Percentiles rank a stretch among this genome's conserved stretches.
Evolutionary conservation across 257 asterid species (phyloP).

Genomic region (Solanum habrochaites): DNA sequence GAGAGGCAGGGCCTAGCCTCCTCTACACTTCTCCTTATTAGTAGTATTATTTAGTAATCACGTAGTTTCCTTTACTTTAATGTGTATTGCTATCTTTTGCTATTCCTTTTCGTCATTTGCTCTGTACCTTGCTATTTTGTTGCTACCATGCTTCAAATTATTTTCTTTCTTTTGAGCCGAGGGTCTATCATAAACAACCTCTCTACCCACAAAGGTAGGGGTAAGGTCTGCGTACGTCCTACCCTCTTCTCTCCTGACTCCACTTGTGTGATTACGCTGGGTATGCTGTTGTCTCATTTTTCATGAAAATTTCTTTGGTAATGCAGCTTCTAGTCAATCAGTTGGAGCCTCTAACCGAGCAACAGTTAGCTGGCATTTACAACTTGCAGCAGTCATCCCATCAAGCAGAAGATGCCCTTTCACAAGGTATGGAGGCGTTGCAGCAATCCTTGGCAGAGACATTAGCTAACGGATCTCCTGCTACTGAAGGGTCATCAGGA

Average conservation of each 20-base stretch:
- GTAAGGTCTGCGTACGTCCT: neutral
- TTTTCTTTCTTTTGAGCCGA: neutral
- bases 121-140: neutral
- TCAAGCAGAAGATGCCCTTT: conserved; percentile 95
- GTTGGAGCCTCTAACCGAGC: conserved; percentile 89
- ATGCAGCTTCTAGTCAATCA: conserved; percentile 69
- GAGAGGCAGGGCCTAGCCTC: neutral
- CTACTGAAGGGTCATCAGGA: conserved; percentile 55
- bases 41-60: neutral
- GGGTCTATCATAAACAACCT: neutral
- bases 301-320: neutral
- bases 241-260: neutral
- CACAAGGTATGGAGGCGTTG: conserved; percentile 91
- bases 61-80: neutral
- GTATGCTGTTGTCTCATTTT: neutral
- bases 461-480: conserved; percentile 55
- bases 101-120: neutral
- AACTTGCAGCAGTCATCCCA: conserved; percentile 70
- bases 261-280: neutral
- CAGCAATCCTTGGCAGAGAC: conserved; percentile 91
- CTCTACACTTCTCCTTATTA: neutral
- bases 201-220: neutral
- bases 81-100: neutral
- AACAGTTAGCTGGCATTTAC: conserved; percentile 54
- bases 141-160: neutral